These are phyloP conservation scores for Phylloporus sp. DNA, from an alignment of 768 basidiomycete species.

Conservation along the genomic window DNA sequence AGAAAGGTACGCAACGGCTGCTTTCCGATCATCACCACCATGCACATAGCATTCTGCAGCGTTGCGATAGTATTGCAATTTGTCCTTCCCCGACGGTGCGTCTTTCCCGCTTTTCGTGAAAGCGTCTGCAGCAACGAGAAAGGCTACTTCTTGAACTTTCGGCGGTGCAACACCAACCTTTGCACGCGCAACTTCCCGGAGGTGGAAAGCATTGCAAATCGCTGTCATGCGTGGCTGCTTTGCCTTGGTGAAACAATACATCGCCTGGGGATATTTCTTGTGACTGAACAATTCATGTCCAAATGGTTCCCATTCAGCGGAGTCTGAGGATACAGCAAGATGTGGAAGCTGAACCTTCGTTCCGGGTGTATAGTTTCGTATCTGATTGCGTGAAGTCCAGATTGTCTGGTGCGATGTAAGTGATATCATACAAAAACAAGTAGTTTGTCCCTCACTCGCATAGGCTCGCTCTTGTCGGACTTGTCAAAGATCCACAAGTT, in stretches of 20 bases:
- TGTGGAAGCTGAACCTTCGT: slow-evolving; percentile 50
- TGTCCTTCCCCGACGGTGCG: slow-evolving; percentile 26
- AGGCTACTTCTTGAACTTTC: slow-evolving; percentile 34
- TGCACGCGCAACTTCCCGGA: slow-evolving; percentile 48
- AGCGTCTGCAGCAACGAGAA: slow-evolving; percentile 43
- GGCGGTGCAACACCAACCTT: slow-evolving; percentile 23
- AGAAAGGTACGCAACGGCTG: slow-evolving; percentile 41
- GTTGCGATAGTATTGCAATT: slow-evolving; percentile 36
- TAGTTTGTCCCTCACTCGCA: slow-evolving; percentile 39
- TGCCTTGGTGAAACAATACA: slow-evolving; percentile 52
- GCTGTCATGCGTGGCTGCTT: slow-evolving; percentile 37
- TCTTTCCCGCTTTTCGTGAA: slow-evolving; percentile 42
- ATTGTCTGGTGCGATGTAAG: slow-evolving; percentile 36
- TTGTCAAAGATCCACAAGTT: slow-evolving; percentile 69
- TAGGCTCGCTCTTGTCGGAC: slow-evolving; percentile 52
- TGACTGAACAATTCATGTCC: slow-evolving; percentile 39
- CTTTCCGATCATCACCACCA: slow-evolving; percentile 37
- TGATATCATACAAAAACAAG: neutral
- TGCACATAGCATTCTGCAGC: slow-evolving; percentile 47
- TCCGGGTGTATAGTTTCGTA: slow-evolving; percentile 47
- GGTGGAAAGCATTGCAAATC: slow-evolving; percentile 50
- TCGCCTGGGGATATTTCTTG: slow-evolving; percentile 46
- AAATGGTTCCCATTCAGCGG: slow-evolving; percentile 43
- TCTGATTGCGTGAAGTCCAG: slow-evolving; percentile 44
- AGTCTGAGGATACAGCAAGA: slow-evolving; percentile 51